Evolutionary conservation across 2,329 filamentous ascomycete species (phyloP).

Genomic region (Colletotrichum spaethianum): DNA sequence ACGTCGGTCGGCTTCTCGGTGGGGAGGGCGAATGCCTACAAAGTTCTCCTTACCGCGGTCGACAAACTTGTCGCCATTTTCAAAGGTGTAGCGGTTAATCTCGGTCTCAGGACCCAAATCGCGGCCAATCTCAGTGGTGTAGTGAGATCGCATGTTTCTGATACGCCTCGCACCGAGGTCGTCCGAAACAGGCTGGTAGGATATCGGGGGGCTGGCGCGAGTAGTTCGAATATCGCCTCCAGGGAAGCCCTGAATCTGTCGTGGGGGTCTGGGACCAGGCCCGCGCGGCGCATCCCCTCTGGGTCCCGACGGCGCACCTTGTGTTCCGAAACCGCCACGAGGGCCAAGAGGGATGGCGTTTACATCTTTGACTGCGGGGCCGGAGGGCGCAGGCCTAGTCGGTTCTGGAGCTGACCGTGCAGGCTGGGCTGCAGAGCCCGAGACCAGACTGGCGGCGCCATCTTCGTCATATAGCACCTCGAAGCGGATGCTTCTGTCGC

Average conservation of each 20-base stretch:
- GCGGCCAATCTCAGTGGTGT: constrained; percentile 57
- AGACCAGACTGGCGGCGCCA: constrained; percentile 67
- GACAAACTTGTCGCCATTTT: constrained; percentile 75
- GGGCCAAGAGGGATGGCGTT: constrained; percentile 57
- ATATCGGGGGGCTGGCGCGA: constrained; percentile 57
- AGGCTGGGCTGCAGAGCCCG: constrained; percentile 36
- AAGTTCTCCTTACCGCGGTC: constrained; percentile 81
- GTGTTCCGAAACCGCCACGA: constrained; percentile 33
- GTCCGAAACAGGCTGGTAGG: constrained; percentile 72
- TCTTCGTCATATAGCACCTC: constrained; percentile 79
- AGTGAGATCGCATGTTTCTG: constrained; percentile 66
- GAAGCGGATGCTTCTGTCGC: constrained; percentile 69
- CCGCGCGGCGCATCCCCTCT: constrained; percentile 53
- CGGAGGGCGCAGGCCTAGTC: constrained; percentile 27
- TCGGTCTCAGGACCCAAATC: constrained; percentile 62
- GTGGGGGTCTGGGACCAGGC: constrained; percentile 44
- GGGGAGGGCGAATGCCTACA: constrained; percentile 73
- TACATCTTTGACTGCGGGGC: constrained; percentile 43
- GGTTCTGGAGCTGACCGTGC: constrained; percentile 35
- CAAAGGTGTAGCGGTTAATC: constrained; percentile 81
- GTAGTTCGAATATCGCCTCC: constrained; percentile 53
- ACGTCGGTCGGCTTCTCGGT: constrained; percentile 62
- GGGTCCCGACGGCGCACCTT: constrained; percentile 53
- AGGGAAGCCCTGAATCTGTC: constrained; percentile 40
- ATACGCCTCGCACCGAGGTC: constrained; percentile 76